Conservation (phyloP, 495 filamentous ascomycete genomes). For the Sphaerosporella brunnea region DNA sequence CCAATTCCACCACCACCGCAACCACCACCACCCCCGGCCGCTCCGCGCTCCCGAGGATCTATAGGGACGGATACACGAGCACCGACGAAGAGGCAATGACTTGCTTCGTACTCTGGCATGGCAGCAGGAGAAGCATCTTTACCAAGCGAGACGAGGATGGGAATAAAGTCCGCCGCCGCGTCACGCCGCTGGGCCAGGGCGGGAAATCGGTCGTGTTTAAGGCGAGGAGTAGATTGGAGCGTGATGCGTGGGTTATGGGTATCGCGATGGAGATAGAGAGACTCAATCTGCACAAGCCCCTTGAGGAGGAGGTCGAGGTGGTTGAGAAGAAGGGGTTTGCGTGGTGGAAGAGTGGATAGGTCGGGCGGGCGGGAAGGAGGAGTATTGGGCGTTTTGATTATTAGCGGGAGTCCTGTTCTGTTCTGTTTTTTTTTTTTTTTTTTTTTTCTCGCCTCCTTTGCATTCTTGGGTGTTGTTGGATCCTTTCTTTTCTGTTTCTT, state of each 20-base stretch:
- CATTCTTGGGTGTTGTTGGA: too few species aligned
- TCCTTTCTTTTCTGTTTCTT: too few species aligned
- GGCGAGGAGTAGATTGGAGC: conserved; percentile 49
- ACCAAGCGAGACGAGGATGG: conserved; percentile 33
- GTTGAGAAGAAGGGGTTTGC: conserved; percentile 1
- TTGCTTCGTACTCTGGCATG: conserved; percentile 58
- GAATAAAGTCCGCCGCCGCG: conserved; percentile 29
- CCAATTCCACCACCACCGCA: conserved; percentile 50
- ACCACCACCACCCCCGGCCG: conserved; percentile 49
- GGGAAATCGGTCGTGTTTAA: conserved; percentile 56
- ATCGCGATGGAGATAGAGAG: conserved; percentile 59
- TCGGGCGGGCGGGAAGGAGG: too few species aligned
- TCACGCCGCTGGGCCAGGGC: conserved; percentile 40
- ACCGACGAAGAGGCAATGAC: conserved; percentile 54
- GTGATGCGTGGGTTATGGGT: conserved; percentile 58
- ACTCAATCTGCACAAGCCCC: conserved; percentile 36
- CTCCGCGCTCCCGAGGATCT: conserved; percentile 45
- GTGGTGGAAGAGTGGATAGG: neutral
- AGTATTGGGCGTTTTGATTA: too few species aligned
- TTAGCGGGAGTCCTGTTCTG: too few species aligned
- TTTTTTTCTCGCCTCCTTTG: too few species aligned
- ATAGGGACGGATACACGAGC: conserved; percentile 48
- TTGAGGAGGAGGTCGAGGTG: conserved; percentile 40
- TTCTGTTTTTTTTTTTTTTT: too few species aligned
- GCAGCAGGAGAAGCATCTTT: conserved; percentile 41